Base-by-base conservation (phyloP, 2,329 filamentous ascomycete genomes). In the Parastagonospora nodorum region DNA sequence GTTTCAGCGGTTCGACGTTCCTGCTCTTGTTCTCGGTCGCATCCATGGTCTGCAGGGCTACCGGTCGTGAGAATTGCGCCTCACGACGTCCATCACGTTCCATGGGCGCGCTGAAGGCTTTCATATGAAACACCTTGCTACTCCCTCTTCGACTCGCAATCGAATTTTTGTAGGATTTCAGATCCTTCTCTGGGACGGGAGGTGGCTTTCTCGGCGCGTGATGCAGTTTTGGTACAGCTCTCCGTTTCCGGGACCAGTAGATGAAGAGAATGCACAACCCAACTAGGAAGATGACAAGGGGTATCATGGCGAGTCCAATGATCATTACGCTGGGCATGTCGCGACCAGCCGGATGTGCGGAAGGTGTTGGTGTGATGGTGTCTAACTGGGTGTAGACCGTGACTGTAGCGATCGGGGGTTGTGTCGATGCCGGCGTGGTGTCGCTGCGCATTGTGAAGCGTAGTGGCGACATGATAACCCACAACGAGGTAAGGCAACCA, bases 301-400 rank as follows among this genome's bases (percentile, higher is more conserved):
- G 65, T 32, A 65, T 60, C 53, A 67, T 63, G 6, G 55, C 64
- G 10, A 69, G 56, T 9, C 64, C 66, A 9, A 67, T 39, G 38
- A 63, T 67, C 32, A 42, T 57, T 4, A 32, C 58, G 14, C 42
- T 48, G 37, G 48, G 37, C 46, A 57, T 49, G 28, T 24, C 32
- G 19, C 43, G 52, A 24, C 51, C 37, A 11, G 40, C 24, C 8
- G 37, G 38, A 27, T 36, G 40, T 12, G 42, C 37, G 19, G 44
- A 43, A 14, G 37, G 38, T 19, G 42, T 12, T n/a, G 46, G 28
- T 2, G 29, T 31, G 9, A 46, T 11, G n/a, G 14, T 16, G 14
- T 24, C 16, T 27, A n/a, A 16, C 10, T 8, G 14, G 10, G 16
- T 8, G n/a, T 24, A 24, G 19, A 24, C 19, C 19, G 19, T 24